These are phyloP conservation scores for Multifurca ochricompacta DNA, from an alignment of 768 basidiomycete genomes.

Conservation along the genomic window DNA sequence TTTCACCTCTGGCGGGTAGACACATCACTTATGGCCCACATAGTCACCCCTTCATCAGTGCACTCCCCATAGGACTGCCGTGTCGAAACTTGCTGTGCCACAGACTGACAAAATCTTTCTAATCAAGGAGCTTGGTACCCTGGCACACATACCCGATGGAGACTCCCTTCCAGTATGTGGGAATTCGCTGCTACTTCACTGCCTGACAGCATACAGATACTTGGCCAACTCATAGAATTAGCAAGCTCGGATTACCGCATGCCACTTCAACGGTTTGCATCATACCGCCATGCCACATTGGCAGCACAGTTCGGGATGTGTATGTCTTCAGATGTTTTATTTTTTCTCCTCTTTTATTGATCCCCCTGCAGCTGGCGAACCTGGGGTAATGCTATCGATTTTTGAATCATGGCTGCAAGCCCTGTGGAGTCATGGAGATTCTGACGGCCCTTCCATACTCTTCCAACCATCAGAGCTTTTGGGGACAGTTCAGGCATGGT, in stretches of 20 bases:
- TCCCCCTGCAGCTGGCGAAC: not conserved
- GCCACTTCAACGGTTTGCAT: constrained; percentile 39
- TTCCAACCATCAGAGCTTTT: constrained; percentile 13
- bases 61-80: not conserved
- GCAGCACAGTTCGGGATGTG: constrained; percentile 32
- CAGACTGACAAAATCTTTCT: not conserved
- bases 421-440: constrained; percentile 13
- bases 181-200: not conserved
- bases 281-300: constrained; percentile 57
- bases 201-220: constrained; percentile 20
- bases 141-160: constrained; percentile 5
- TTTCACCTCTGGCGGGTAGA: not conserved
- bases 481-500: constrained; percentile 9
- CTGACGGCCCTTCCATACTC: constrained; percentile 13
- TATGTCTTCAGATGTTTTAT: constrained; percentile 25
- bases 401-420: constrained; percentile 18
- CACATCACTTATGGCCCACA: no score
- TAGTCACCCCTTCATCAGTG: not conserved
- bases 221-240: constrained; percentile 27
- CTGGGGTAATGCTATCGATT: not conserved
- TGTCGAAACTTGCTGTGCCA: not conserved
- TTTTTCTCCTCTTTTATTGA: not conserved
- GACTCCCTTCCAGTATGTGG: not conserved
- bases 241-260: constrained; percentile 1
- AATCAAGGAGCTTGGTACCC: constrained; percentile 13